Evolutionary conservation across 1,139 yeast genomes (phyloP).

Genomic region (Kodamaea ohmeri): DNA sequence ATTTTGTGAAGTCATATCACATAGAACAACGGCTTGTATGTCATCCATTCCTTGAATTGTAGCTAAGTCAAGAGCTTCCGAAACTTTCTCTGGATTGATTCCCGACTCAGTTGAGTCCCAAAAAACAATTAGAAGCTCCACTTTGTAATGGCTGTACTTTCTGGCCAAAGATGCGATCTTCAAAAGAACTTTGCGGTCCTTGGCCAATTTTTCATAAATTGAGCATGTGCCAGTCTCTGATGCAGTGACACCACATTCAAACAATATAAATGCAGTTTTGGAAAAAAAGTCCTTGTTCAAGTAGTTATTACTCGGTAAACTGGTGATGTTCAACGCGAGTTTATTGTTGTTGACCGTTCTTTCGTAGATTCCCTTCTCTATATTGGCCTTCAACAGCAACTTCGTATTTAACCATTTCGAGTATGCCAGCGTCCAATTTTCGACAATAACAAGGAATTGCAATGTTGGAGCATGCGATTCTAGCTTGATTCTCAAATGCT

Average conservation of each 20-base stretch:
- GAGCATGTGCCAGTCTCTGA: slow-evolving; percentile 16
- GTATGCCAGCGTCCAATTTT: slow-evolving; percentile 40
- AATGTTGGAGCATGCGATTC: slow-evolving; percentile 19
- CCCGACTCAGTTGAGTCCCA: slow-evolving; percentile 36
- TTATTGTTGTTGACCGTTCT: slow-evolving; percentile 23
- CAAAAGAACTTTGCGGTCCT: slow-evolving; percentile 36
- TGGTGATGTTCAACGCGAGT: slow-evolving; percentile 27
- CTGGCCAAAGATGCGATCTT: slow-evolving; percentile 39
- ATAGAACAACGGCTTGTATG: slow-evolving; percentile 25
- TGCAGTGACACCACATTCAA: slow-evolving; percentile 45
- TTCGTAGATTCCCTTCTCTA: slow-evolving; percentile 28
- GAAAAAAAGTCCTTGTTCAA: slow-evolving; percentile 37
- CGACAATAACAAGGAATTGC: slow-evolving; percentile 41
- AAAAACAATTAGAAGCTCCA: slow-evolving; percentile 36
- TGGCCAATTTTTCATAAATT: slow-evolving; percentile 29
- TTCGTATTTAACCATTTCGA: slow-evolving; percentile 49
- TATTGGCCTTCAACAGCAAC: slow-evolving; percentile 31
- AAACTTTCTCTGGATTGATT: slow-evolving; percentile 19
- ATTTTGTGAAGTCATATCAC: slow-evolving; percentile 36
- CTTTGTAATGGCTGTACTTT: slow-evolving; percentile 33
- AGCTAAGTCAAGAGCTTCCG: slow-evolving; percentile 19
- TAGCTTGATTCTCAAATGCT: slow-evolving; percentile 22
- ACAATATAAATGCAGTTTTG: slow-evolving; percentile 37
- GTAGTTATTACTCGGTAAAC: slow-evolving; percentile 39
- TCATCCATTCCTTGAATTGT: slow-evolving; percentile 13